Evolutionary conservation across 805 yeast species (phyloP).

Genomic region (Grigorovia yakushimaensis): DNA sequence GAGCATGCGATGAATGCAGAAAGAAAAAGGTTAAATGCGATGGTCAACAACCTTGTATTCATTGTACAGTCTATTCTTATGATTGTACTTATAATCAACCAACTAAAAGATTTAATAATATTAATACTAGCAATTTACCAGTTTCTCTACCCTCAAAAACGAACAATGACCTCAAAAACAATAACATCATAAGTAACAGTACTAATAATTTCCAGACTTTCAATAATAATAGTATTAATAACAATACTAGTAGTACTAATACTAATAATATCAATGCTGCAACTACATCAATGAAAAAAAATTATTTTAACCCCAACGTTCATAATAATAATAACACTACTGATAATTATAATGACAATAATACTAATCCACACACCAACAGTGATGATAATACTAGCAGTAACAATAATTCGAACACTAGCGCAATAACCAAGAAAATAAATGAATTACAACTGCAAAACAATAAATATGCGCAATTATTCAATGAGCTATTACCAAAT

Average conservation of each 20-base stretch:
- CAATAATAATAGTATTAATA: background rate
- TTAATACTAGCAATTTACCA: background rate
- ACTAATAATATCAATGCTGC: background rate
- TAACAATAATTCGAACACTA: background rate
- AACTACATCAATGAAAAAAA: too few species aligned
- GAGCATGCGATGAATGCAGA: slow-evolving; percentile 45
- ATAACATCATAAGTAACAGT: background rate
- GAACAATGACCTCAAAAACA: too few species aligned
- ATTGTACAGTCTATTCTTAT: slow-evolving; percentile 80
- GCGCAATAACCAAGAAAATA: slow-evolving; percentile 3
- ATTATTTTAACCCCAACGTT: too few species aligned
- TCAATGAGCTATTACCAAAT: slow-evolving; percentile 19
- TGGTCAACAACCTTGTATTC: slow-evolving; percentile 76
- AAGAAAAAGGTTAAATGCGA: slow-evolving; percentile 76
- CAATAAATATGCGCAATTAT: slow-evolving; percentile 16
- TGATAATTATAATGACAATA: background rate
- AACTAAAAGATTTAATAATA: slow-evolving; percentile 24
- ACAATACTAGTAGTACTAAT: background rate
- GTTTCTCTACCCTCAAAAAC: too few species aligned
- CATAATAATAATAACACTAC: background rate
- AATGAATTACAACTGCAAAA: slow-evolving; percentile 12
- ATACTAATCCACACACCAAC: too few species aligned
- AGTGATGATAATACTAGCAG: background rate
- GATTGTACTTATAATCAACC: slow-evolving; percentile 82
- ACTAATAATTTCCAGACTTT: background rate